Evolutionary conservation across 495 filamentous ascomycete species (phyloP).

Genomic region (Talaromyces adpressus): DNA sequence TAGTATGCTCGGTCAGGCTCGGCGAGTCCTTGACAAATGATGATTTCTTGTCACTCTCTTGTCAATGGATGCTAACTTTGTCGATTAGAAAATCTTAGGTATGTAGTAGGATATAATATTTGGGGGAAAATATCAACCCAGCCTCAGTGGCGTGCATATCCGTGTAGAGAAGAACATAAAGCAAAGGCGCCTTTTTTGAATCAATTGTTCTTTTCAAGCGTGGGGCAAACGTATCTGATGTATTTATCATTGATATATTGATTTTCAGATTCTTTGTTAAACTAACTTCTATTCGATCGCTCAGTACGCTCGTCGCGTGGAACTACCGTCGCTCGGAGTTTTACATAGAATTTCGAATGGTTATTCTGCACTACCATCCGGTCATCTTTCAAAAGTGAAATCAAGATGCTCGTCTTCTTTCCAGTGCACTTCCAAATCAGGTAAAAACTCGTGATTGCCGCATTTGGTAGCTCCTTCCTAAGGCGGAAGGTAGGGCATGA

Average conservation of each 20-base stretch:
- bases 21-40: not conserved
- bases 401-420: not conserved
- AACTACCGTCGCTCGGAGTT: not conserved
- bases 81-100: not conserved
- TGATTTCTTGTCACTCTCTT: not conserved
- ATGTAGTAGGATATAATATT: not conserved
- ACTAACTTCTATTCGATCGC: not conserved
- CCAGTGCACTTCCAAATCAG: not conserved
- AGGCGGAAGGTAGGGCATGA: not conserved
- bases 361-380: not conserved
- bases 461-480: not conserved
- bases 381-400: not conserved
- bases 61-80: not conserved
- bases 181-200: not conserved
- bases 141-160: not conserved
- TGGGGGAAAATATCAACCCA: not conserved
- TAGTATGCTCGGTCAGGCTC: not conserved
- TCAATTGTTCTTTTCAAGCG: not conserved
- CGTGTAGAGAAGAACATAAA: not conserved
- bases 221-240: not conserved
- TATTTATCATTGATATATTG: not conserved
- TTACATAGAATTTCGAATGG: not conserved
- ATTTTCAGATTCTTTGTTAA: not conserved
- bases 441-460: not conserved
- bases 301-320: not conserved